Conservation (phyloP, 176 grass and related monocot genomes). For the Carex parvula region DNA sequence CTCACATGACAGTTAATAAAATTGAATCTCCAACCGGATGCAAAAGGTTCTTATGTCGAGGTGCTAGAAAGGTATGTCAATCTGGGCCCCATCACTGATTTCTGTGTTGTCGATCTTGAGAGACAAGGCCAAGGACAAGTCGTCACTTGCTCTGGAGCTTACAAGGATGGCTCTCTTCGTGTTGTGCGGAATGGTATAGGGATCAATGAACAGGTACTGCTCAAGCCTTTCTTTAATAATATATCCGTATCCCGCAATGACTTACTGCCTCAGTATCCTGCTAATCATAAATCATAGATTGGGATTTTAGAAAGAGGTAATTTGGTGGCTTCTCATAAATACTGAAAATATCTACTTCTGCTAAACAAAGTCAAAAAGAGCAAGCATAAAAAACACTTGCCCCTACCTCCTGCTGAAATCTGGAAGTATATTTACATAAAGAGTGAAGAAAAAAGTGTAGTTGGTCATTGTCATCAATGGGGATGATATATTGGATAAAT, state of each 20-base stretch:
- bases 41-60: conserved; percentile 87
- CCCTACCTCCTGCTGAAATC: neutral
- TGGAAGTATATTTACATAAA: neutral
- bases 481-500: neutral
- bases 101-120: conserved; percentile 95
- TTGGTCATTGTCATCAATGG: neutral
- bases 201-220: conserved; percentile 81
- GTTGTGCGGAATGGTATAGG: conserved; percentile 86
- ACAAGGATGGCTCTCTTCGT: conserved; percentile 91
- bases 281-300: neutral
- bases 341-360: neutral
- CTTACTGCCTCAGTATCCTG: neutral
- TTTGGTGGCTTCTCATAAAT: neutral
- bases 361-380: neutral
- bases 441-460: neutral
- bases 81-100: conserved; percentile 90
- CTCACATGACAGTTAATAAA: conserved; percentile 68
- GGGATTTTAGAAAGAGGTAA: neutral
- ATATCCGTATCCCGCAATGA: neutral
- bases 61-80: conserved; percentile 90
- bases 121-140: conserved; percentile 95
- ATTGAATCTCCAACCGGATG: conserved; percentile 88
- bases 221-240: conserved; percentile 11
- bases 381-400: neutral
- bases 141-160: conserved; percentile 90